These are phyloP conservation scores for Ganoderma sinense DNA, from an alignment of 1,284 basidiomycete genomes.

Conservation along the genomic window DNA sequence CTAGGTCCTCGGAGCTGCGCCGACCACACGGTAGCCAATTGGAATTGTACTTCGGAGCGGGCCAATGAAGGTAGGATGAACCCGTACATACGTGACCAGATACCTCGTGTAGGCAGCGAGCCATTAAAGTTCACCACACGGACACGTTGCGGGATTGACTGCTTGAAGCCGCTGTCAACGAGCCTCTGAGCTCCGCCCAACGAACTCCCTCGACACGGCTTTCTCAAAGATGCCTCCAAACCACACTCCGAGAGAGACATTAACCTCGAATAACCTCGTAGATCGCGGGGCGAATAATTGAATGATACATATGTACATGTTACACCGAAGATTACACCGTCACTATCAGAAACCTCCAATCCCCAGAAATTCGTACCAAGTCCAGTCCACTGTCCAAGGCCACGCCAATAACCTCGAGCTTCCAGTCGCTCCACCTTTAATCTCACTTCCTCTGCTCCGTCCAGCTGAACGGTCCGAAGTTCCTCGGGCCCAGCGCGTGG, in stretches of 20 bases:
- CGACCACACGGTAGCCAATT: neutral
- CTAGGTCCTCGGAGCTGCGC: neutral
- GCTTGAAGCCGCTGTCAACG: neutral
- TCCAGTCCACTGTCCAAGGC: too few relatives aligned
- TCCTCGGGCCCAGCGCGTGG: conserved; percentile 45
- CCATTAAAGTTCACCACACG: neutral
- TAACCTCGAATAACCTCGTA: neutral
- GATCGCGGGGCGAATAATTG: neutral
- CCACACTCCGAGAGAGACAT: neutral
- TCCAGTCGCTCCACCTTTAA: neutral
- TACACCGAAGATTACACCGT: neutral
- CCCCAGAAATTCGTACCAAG: neutral
- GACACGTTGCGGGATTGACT: neutral
- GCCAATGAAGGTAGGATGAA: neutral
- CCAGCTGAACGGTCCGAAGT: conserved; percentile 49
- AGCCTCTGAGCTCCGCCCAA: neutral
- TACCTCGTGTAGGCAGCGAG: neutral
- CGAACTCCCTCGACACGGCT: neutral
- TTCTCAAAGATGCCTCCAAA: neutral
- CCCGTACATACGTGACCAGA: neutral
- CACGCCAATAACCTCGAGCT: too few relatives aligned
- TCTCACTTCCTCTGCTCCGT: conserved; percentile 20
- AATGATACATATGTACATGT: neutral
- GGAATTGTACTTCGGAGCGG: neutral
- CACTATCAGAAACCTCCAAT: neutral